These are phyloP conservation scores for Clarireedia paspali DNA, from an alignment of 2,329 filamentous ascomycete species.

Conservation along the genomic window DNA sequence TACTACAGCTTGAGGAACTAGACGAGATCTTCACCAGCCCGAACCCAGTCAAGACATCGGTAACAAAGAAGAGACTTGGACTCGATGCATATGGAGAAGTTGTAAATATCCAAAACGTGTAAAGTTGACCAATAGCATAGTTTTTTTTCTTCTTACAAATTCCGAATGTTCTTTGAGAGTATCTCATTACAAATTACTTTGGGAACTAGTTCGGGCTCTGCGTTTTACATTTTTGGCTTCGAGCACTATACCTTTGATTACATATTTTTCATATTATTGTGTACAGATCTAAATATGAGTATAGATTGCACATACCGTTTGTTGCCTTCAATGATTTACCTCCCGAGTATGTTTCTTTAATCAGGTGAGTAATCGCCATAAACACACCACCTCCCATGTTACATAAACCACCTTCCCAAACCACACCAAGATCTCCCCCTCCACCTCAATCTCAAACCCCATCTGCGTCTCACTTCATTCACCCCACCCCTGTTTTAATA, in stretches of 20 bases:
- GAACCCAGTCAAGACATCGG: conserved; percentile 39
- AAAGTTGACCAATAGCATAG: neutral
- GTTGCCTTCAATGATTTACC: no score
- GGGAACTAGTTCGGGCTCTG: no score
- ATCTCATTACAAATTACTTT: neutral
- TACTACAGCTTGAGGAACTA: conserved; percentile 40
- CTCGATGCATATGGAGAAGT: conserved; percentile 21
- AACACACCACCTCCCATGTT: neutral
- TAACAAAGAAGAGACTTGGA: conserved; percentile 34
- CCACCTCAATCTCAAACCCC: neutral
- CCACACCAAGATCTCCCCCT: neutral
- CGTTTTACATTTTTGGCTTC: no score
- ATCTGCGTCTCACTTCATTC: neutral
- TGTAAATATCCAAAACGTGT: conserved; percentile 12
- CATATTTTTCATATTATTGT: no score
- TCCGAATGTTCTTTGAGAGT: neutral
- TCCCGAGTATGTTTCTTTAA: no score
- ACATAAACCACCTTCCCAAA: neutral
- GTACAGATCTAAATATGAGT: no score
- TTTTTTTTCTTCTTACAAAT: no score
- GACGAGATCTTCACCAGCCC: conserved; percentile 40
- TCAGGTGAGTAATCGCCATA: neutral
- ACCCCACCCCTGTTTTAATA: neutral
- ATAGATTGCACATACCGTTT: no score
- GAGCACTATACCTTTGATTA: no score